phyloP scores from a whole-genome alignment of 306 rosid genomes.

The Geum urbanum region DNA sequence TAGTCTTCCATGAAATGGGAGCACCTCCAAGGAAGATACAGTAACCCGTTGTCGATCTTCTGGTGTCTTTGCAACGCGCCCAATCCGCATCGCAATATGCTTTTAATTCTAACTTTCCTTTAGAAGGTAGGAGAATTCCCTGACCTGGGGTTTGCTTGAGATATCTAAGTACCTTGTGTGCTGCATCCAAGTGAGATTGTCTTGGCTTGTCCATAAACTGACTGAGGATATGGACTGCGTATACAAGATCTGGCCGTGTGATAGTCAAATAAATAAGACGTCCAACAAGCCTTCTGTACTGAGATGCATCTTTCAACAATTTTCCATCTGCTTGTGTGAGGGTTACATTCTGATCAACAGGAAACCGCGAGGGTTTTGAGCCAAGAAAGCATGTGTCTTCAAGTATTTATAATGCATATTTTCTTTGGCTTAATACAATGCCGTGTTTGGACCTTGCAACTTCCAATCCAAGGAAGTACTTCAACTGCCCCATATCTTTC shows the following conservation, averaged over 20 bases:
- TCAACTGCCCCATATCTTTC: neutral
- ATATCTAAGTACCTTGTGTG: neutral
- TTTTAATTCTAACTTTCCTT: neutral
- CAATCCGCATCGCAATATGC: neutral
- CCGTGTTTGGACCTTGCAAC: neutral
- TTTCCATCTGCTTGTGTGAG: neutral
- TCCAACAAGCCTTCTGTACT: neutral
- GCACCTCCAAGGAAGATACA: neutral
- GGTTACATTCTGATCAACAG: too few species aligned
- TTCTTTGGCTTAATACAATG: neutral
- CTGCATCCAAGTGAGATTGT: neutral
- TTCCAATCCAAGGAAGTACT: neutral
- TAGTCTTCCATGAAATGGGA: constrained; percentile 13
- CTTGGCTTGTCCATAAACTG: constrained; percentile 8
- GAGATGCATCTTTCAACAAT: neutral
- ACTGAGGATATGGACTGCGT: neutral
- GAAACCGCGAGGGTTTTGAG: neutral
- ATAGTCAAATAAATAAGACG: neutral
- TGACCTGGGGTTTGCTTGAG: neutral
- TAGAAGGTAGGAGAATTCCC: neutral
- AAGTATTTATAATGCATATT: neutral
- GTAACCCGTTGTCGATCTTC: neutral
- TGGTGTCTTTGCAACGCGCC: constrained; percentile 4
- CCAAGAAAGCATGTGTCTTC: neutral
- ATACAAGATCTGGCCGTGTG: neutral